A percentile compares a stretch with the other conserved stretches of the same genome.
These are phyloP conservation scores for Puccinia coronata DNA, from an alignment of 1,284 basidiomycete species.

Conservation along the genomic window DNA sequence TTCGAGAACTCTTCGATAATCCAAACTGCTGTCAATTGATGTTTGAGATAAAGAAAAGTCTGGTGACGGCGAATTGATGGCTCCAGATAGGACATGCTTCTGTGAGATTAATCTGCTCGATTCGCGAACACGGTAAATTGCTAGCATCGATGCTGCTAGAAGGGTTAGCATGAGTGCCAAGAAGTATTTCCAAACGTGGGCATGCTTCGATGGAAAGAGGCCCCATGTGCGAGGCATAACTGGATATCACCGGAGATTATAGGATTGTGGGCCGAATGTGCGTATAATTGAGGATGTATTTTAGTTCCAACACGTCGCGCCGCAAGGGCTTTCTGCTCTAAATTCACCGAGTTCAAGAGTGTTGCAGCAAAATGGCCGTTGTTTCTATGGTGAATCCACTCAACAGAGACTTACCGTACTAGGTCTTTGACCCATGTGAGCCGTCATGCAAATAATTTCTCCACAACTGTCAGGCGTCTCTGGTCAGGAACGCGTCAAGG, in stretches of 20 bases:
- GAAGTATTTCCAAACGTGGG: constrained; percentile 18
- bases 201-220: constrained; percentile 16
- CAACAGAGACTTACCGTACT: too few species aligned
- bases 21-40: constrained; percentile 16
- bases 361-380: too few species aligned
- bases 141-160: background rate
- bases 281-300: too few species aligned
- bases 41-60: constrained; percentile 31
- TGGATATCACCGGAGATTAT: background rate
- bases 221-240: background rate
- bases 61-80: constrained; percentile 3
- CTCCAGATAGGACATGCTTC: background rate
- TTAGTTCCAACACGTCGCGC: too few species aligned
- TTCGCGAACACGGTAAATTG: background rate
- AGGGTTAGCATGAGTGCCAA: constrained; percentile 16
- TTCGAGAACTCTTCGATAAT: constrained; percentile 52
- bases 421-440: too few species aligned
- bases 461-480: too few species aligned
- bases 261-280: background rate
- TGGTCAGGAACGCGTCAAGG: too few species aligned
- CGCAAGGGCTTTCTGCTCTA: too few species aligned
- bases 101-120: background rate
- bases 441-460: too few species aligned
- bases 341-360: too few species aligned
- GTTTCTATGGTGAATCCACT: too few species aligned